Evolutionary conservation across 345 rosid species (phyloP).

Genomic region (Erucastrum elatum): DNA sequence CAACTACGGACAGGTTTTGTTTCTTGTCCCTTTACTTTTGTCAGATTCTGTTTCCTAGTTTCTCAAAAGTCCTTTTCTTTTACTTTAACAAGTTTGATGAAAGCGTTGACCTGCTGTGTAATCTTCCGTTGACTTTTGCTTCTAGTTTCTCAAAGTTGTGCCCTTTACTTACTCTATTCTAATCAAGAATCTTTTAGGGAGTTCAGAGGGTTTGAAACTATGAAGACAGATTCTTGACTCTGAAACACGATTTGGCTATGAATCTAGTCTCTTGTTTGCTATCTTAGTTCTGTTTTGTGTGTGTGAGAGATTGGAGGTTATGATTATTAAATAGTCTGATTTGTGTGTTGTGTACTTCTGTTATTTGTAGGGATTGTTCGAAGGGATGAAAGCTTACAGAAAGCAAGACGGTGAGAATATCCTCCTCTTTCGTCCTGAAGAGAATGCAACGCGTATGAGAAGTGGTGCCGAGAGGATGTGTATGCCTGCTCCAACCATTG

Average conservation of each 20-base stretch:
- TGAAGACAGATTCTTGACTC: background rate
- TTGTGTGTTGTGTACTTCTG: background rate
- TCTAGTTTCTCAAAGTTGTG: background rate
- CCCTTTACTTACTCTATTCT: background rate
- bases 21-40: background rate
- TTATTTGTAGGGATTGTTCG: constrained; percentile 71
- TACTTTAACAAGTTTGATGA: background rate
- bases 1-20: constrained; percentile 89
- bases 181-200: background rate
- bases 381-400: constrained; percentile 92
- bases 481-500: constrained; percentile 87
- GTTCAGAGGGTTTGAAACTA: background rate
- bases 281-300: too few relatives aligned
- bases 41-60: background rate
- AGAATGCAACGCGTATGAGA: constrained; percentile 83
- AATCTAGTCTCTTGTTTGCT: background rate
- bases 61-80: constrained; percentile 1
- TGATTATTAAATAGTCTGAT: background rate
- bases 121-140: background rate
- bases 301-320: background rate
- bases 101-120: background rate
- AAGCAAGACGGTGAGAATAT: constrained; percentile 60
- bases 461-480: constrained; percentile 93
- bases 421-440: constrained; percentile 88
- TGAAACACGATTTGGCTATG: background rate